Evolutionary conservation across 2,329 filamentous ascomycete species (phyloP).

Genomic region (Pseudonectria buxi): DNA sequence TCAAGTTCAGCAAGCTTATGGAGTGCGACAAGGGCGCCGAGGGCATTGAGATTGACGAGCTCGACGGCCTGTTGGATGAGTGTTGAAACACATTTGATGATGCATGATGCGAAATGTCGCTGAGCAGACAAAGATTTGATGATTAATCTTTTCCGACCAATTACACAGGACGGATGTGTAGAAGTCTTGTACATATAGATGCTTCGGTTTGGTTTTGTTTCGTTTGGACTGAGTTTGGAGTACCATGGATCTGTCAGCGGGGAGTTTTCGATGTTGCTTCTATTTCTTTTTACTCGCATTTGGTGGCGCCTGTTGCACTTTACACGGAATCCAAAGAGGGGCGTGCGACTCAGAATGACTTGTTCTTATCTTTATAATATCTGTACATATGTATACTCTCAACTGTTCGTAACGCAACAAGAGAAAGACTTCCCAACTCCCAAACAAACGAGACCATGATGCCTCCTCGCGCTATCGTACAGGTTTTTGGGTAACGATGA

Average conservation of each 20-base stretch:
- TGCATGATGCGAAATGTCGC: constrained; percentile 14
- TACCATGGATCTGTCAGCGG: constrained; percentile 15
- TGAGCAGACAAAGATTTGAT: constrained; percentile 18
- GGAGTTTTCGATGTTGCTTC: constrained; percentile 11
- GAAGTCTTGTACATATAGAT: constrained; percentile 27
- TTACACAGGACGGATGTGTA: constrained; percentile 21
- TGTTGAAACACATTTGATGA: constrained; percentile 42
- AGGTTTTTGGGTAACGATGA: constrained; percentile 3
- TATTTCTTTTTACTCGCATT: constrained; percentile 5
- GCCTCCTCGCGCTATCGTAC: constrained; percentile 14
- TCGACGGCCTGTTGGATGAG: constrained; percentile 77
- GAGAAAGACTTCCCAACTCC: not conserved
- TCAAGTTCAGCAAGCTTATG: constrained; percentile 34
- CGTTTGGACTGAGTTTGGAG: constrained; percentile 8
- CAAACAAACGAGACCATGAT: constrained; percentile 3
- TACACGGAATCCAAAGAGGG: constrained; percentile 13
- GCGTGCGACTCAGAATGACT: constrained; percentile 21
- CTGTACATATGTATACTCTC: constrained; percentile 15
- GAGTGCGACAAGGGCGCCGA: constrained; percentile 71
- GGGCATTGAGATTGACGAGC: constrained; percentile 84
- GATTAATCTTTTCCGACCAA: constrained; percentile 15
- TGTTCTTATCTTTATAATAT: constrained; percentile 13
- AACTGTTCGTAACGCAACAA: not conserved
- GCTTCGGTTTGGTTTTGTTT: constrained; percentile 16
- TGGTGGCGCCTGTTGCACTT: constrained; percentile 1